phyloP scores from a whole-genome alignment of 257 asterid genomes.

The Phtheirospermum japonicum region DNA sequence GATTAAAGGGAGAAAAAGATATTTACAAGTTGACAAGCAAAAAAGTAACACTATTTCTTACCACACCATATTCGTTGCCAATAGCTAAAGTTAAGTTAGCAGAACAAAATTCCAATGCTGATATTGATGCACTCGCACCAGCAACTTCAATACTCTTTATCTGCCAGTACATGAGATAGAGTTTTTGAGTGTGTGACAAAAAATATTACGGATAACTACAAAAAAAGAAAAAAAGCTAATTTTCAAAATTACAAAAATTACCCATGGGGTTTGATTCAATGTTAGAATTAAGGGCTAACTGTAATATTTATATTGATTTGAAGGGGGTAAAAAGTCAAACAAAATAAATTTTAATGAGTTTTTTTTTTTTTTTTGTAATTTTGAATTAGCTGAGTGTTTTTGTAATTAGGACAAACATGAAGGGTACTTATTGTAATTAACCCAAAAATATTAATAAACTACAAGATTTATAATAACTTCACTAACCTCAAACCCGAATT shows the following conservation, averaged over 20 bases:
- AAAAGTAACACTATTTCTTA: constrained; percentile 36
- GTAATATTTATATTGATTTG: neutral
- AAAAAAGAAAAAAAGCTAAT: neutral
- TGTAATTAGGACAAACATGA: neutral
- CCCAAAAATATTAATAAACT: neutral
- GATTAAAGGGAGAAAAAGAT: neutral
- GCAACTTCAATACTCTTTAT: constrained; percentile 48
- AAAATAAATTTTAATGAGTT: neutral
- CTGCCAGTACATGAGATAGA: constrained; percentile 40
- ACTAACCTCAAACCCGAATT: constrained; percentile 63
- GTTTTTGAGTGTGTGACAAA: constrained; percentile 15
- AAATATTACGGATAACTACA: neutral
- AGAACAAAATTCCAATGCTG: constrained; percentile 71
- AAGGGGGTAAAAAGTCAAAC: neutral
- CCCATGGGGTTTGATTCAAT: neutral
- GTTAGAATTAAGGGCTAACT: neutral
- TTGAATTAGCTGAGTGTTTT: neutral
- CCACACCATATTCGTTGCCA: constrained; percentile 86
- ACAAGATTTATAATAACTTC: constrained; percentile 24
- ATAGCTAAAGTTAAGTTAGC: constrained; percentile 60
- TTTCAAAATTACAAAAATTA: neutral
- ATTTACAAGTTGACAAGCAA: constrained; percentile 18
- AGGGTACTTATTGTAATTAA: neutral
- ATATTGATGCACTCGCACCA: constrained; percentile 56
- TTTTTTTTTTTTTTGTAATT: neutral